Percentiles rank a stretch among this genome's conserved stretches.
Evolutionary conservation across 371 early-diverging fungal species (phyloP).

Genomic region (Massospora cicadina): DNA sequence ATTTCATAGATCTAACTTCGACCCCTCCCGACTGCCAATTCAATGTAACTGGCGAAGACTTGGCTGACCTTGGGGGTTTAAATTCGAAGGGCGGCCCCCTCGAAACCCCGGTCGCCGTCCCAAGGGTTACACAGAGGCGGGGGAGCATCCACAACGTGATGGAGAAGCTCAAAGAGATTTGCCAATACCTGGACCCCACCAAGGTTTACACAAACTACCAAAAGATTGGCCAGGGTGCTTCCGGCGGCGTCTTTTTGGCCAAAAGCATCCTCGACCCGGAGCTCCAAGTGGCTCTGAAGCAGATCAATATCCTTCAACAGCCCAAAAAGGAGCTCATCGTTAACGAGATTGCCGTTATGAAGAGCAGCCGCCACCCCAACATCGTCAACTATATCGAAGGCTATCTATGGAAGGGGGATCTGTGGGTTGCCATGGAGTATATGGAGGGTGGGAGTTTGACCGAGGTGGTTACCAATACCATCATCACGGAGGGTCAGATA

Average conservation of each 20-base stretch:
- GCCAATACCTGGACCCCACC: conserved; percentile 61
- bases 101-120: background rate
- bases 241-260: conserved; percentile 51
- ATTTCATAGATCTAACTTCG: background rate
- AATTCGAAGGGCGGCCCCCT: background rate
- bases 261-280: conserved; percentile 31
- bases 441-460: conserved; percentile 60
- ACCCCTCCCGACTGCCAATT: background rate
- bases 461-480: conserved; percentile 17
- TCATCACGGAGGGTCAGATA: conserved; percentile 36
- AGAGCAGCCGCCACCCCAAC: conserved; percentile 44
- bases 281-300: conserved; percentile 62
- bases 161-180: conserved; percentile 48
- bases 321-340: conserved; percentile 79
- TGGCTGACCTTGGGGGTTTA: background rate
- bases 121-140: background rate
- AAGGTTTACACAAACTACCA: conserved; percentile 30
- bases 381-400: conserved; percentile 51
- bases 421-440: conserved; percentile 58
- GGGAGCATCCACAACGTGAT: conserved; percentile 44
- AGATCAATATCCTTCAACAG: conserved; percentile 76
- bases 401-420: conserved; percentile 33
- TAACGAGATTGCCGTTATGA: conserved; percentile 53
- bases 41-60: background rate
- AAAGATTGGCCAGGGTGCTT: conserved; percentile 53